These are phyloP conservation scores for Chaetomiaceae sp. DNA, from an alignment of 2,329 filamentous ascomycete species.

Conservation along the genomic window DNA sequence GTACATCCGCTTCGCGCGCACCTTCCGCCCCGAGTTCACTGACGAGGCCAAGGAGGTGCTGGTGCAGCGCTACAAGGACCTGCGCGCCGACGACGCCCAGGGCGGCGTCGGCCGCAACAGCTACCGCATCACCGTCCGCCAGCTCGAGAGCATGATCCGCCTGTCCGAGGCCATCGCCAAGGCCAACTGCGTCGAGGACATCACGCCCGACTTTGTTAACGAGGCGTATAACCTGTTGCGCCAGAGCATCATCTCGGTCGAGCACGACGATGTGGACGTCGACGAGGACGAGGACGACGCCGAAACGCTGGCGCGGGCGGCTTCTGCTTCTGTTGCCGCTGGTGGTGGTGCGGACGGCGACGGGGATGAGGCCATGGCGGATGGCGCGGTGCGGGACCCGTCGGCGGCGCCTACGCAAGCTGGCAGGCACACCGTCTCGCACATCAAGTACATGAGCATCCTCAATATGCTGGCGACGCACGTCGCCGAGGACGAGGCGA, in stretches of 20 bases:
- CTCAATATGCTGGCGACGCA: constrained; percentile 79
- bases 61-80: constrained; percentile 91
- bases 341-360: constrained; percentile 44
- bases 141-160: constrained; percentile 93
- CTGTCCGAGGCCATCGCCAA: constrained; percentile 97
- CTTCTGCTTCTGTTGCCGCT: no score
- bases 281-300: constrained; percentile 70
- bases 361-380: constrained; percentile 36
- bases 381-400: constrained; percentile 34
- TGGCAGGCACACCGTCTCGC: constrained; percentile 81
- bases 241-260: constrained; percentile 94
- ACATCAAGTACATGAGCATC: constrained; percentile 90
- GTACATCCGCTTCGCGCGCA: constrained; percentile 93
- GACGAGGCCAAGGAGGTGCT: constrained; percentile 79
- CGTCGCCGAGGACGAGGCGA: constrained; percentile 75
- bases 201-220: constrained; percentile 76
- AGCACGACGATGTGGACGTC: constrained; percentile 95
- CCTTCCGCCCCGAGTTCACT: constrained; percentile 90
- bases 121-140: constrained; percentile 94
- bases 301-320: constrained; percentile 45
- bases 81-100: constrained; percentile 87
- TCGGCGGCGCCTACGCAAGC: neutral
- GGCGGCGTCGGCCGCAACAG: constrained; percentile 91
- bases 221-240: constrained; percentile 89
- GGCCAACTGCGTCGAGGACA: constrained; percentile 90